Conservation (phyloP, 768 basidiomycete genomes). For the Cystofilobasidium ferigula region DNA sequence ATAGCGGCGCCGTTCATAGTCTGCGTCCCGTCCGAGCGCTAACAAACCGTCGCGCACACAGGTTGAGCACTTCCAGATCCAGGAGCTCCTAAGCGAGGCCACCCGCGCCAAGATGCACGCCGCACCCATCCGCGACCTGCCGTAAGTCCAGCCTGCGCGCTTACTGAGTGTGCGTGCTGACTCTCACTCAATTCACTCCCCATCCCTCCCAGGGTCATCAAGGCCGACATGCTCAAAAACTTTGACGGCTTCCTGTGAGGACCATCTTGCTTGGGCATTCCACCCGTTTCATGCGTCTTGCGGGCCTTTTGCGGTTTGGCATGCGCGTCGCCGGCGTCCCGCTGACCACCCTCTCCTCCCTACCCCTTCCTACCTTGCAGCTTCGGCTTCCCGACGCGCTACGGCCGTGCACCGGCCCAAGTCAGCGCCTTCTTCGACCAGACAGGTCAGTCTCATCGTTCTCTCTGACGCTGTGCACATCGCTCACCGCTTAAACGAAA, state of each 20-base stretch:
- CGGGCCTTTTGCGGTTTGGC: no score
- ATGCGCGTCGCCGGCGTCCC: no score
- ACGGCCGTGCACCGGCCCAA: conserved; percentile 21
- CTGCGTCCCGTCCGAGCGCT: not conserved
- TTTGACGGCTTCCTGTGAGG: conserved; percentile 15
- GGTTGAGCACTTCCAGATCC: conserved; percentile 14
- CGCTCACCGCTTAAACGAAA: no score
- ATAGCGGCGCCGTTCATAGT: not conserved
- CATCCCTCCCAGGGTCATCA: conserved; percentile 17
- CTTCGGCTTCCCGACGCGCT: conserved; percentile 15
- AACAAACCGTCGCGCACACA: no score
- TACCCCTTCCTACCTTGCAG: no score
- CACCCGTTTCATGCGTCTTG: no score
- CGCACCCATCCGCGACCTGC: not conserved
- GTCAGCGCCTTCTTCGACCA: conserved; percentile 17
- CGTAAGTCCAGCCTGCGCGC: not conserved
- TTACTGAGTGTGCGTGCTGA: not conserved
- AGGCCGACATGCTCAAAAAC: conserved; percentile 2
- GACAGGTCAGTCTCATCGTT: not conserved
- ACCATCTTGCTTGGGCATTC: not conserved
- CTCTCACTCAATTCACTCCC: not conserved
- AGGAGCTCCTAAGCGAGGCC: conserved; percentile 24
- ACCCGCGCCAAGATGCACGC: conserved; percentile 21
- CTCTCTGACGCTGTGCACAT: no score
- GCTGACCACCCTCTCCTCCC: no score